Conservation (phyloP, 75 land plant genomes). For the Isoetes taiwanensis region DNA sequence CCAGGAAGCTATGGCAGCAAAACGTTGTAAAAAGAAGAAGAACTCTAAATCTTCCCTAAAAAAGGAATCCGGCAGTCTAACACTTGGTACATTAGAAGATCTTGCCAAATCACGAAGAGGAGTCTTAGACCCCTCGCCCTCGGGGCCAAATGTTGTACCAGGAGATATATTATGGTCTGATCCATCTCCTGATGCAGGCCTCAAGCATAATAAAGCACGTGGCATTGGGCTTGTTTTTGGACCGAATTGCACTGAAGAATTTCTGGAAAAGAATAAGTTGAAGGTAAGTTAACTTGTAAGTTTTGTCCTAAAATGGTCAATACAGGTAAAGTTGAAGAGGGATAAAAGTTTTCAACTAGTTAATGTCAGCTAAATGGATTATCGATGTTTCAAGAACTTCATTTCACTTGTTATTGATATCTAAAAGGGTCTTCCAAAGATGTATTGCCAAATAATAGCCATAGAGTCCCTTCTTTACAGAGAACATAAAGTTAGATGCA, state of each 20-base stretch:
- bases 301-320: no score
- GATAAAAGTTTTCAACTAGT: no score
- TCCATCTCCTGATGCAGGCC: constrained; percentile 61
- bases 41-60: no score
- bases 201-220: constrained; percentile 65
- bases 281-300: no score
- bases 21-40: constrained; percentile 36
- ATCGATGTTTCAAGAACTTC: no score
- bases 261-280: constrained; percentile 46
- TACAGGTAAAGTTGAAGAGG: no score
- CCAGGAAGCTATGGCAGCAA: constrained; percentile 17
- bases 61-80: no score
- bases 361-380: no score
- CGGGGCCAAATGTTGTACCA: constrained; percentile 63
- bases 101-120: constrained; percentile 51
- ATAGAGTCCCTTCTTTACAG: background rate
- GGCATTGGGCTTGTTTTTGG: constrained; percentile 92
- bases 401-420: no score
- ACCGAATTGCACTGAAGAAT: constrained; percentile 84
- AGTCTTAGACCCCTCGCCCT: constrained; percentile 84
- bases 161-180: constrained; percentile 96
- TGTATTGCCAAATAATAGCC: no score
- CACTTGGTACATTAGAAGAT: constrained; percentile 72
- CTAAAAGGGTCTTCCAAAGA: no score
- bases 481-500: background rate